Conservation (phyloP, 83 land plant genomes). For the Picea mariana region DNA sequence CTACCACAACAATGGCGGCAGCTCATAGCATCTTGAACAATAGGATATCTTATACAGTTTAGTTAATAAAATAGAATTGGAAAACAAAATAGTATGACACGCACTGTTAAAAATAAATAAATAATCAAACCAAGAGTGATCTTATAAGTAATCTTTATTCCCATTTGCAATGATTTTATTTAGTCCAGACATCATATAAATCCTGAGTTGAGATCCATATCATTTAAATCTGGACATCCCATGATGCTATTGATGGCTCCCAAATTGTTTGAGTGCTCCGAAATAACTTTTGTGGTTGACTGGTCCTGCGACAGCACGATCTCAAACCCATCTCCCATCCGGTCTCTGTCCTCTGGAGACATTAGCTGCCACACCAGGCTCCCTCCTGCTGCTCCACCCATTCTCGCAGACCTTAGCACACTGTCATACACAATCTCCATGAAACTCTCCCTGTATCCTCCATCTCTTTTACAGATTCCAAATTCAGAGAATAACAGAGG, state of each 20-base stretch:
- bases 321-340: slow-evolving; percentile 68
- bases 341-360: slow-evolving; percentile 57
- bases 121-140: too few relatives aligned
- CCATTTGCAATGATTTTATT: too few relatives aligned
- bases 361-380: slow-evolving; percentile 72
- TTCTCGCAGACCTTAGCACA: slow-evolving; percentile 36
- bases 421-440: slow-evolving; percentile 40
- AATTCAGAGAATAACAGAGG: slow-evolving; percentile 61
- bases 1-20: too few relatives aligned
- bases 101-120: too few relatives aligned
- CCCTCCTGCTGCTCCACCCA: slow-evolving; percentile 65
- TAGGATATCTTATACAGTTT: too few relatives aligned
- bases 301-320: slow-evolving; percentile 29
- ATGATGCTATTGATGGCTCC: not conserved
- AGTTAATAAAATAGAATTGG: too few relatives aligned
- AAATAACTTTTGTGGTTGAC: not conserved
- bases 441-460: slow-evolving; percentile 39
- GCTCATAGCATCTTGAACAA: too few relatives aligned
- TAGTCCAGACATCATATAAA: too few relatives aligned
- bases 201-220: too few relatives aligned
- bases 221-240: too few relatives aligned
- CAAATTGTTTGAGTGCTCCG: not conserved
- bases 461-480: slow-evolving; percentile 50
- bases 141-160: too few relatives aligned
- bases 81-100: too few relatives aligned